Base-by-base conservation (phyloP, 805 yeast genomes). In the Wickerhamiella parazyma region DNA sequence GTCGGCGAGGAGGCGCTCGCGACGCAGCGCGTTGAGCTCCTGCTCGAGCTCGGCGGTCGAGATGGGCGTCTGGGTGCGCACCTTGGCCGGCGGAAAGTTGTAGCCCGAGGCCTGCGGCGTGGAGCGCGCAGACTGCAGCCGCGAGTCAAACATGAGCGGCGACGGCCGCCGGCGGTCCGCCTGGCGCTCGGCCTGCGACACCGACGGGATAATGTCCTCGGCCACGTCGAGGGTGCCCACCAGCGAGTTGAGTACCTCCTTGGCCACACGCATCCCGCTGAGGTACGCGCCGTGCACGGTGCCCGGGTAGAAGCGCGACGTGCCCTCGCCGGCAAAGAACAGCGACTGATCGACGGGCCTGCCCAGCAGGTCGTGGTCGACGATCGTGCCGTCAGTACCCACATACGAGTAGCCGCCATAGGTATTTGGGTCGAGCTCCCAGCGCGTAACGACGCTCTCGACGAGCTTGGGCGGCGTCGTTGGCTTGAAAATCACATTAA, bases 401-500 rank as follows among this genome's bases (percentile, higher is more conserved):
- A 65, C 64, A 44, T 63, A 65, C 9, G 69, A 65, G 59, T 84
- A 89, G 0, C 95, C 76, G 2, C 97, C 97, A 44, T 81, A 63
- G 2, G 83, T 70, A 55, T 69, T 83, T 1, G 85, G 84, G 51
- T 87, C 93, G 2, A 58, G 56, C 1, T 93, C 79, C 97, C 97
- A 89, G 21, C 75, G 64, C 0, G 89, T 72, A 1, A 71, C 69
- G 0, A 77, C 60, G 0, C 59, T 50, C 48, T 65, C 70, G 1
- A 56, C 56, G 11, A 66, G 57, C 29, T 49, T 49, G 7, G 51
- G 39, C 8, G 49, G 55, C 18, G 45, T 36, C 17, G 49, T 45
- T 38, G 45, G 45, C 1, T 56, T 52, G 51, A 56, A 60, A 7
- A 62, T 50, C 11, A 50, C 47, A 12, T 54, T 50, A 21, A 66